phyloP scores from a whole-genome alignment of 1,139 yeast genomes.

The Debaryomyces udenii region DNA sequence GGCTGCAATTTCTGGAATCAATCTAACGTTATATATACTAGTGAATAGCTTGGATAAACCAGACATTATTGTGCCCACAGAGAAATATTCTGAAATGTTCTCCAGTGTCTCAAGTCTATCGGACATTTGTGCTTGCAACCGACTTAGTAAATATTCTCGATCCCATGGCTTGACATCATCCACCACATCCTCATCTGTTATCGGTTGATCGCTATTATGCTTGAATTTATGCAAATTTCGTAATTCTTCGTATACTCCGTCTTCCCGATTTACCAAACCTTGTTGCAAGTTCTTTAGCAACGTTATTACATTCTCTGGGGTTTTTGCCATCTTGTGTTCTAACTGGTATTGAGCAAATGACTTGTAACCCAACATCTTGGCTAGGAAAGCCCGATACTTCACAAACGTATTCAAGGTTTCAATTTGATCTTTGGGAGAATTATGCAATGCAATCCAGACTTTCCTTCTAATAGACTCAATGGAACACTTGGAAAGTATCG shows the following conservation, averaged over 20 bases:
- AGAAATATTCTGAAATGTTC: slow-evolving; percentile 64
- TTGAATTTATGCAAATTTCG: slow-evolving; percentile 41
- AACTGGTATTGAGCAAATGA: slow-evolving; percentile 82
- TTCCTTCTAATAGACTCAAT: slow-evolving; percentile 61
- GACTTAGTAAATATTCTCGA: slow-evolving; percentile 63
- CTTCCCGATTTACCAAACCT: slow-evolving; percentile 31
- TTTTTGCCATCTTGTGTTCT: slow-evolving; percentile 87
- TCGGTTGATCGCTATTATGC: slow-evolving; percentile 22
- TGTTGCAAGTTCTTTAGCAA: slow-evolving; percentile 65
- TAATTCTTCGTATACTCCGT: slow-evolving; percentile 66
- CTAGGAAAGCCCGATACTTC: slow-evolving; percentile 68
- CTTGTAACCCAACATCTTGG: slow-evolving; percentile 70
- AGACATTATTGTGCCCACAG: slow-evolving; percentile 83
- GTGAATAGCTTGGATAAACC: slow-evolving; percentile 77
- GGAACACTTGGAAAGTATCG: slow-evolving; percentile 62
- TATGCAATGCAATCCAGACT: slow-evolving; percentile 77
- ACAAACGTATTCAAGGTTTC: slow-evolving; percentile 60
- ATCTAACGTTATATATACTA: slow-evolving; percentile 71
- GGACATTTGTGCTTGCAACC: slow-evolving; percentile 18
- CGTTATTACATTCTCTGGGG: slow-evolving; percentile 71
- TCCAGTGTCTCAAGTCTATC: slow-evolving; percentile 26
- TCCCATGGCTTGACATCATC: slow-evolving; percentile 83
- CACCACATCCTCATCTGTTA: slow-evolving; percentile 44
- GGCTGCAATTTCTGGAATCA: slow-evolving; percentile 65
- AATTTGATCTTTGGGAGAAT: slow-evolving; percentile 61